Conservation (phyloP, 208 protist genomes). For the Leishmania turanica region DNA sequence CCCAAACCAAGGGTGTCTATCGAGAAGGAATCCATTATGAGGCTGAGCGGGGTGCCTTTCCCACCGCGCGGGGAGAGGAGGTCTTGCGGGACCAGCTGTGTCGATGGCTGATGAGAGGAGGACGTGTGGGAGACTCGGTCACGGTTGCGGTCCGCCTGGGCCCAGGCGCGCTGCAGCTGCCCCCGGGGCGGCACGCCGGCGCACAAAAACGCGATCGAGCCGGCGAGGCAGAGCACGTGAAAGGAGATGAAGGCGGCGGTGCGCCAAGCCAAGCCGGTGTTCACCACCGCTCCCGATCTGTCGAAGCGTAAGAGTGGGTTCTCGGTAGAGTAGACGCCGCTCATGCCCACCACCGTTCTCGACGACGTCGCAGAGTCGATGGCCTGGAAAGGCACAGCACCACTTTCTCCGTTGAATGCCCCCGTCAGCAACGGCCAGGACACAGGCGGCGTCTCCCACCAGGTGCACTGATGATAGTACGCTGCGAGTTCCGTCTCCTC, state of each 20-base stretch:
- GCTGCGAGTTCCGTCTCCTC: constrained; percentile 41
- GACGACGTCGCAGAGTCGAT: neutral
- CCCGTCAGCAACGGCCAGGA: neutral
- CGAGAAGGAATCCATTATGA: constrained; percentile 14
- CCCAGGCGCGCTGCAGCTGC: constrained; percentile 61
- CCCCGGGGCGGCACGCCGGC: constrained; percentile 48
- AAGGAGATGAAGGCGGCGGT: constrained; percentile 34
- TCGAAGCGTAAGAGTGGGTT: neutral
- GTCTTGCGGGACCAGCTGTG: constrained; percentile 31
- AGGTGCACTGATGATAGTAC: constrained; percentile 21
- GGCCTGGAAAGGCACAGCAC: too few relatives aligned
- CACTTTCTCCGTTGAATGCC: neutral
- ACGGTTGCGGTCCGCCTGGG: constrained; percentile 52
- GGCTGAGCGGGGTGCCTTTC: constrained; percentile 14
- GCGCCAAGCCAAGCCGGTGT: constrained; percentile 36
- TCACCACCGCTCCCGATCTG: constrained; percentile 5
- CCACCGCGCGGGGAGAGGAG: neutral
- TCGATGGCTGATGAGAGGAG: constrained; percentile 24
- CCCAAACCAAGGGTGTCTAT: constrained; percentile 6
- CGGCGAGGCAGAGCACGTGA: constrained; percentile 43
- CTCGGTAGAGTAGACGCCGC: constrained; percentile 2
- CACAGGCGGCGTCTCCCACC: constrained; percentile 17
- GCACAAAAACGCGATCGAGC: constrained; percentile 48
- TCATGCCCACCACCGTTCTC: neutral
- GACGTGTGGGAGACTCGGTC: constrained; percentile 26